Evolutionary conservation across 1,139 yeast genomes (phyloP).

Genomic region (Geotrichum histeridarum): DNA sequence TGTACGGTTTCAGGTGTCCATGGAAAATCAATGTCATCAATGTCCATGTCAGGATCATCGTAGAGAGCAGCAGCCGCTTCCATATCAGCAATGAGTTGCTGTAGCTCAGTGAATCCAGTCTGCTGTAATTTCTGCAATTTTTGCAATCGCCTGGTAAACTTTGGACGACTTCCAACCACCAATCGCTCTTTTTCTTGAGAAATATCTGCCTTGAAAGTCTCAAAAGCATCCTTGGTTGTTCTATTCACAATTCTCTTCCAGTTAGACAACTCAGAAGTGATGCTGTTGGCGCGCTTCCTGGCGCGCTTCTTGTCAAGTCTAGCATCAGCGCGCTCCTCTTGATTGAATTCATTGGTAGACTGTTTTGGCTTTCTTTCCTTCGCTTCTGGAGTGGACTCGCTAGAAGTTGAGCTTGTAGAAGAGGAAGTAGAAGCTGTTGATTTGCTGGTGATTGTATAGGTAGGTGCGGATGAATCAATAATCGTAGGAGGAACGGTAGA

Average conservation of each 20-base stretch:
- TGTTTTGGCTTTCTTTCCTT: background rate
- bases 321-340: slow-evolving; percentile 7
- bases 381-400: background rate
- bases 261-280: slow-evolving; percentile 17
- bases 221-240: slow-evolving; percentile 33
- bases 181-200: slow-evolving; percentile 30
- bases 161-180: slow-evolving; percentile 26
- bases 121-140: slow-evolving; percentile 25
- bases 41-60: slow-evolving; percentile 20
- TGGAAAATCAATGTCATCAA: slow-evolving; percentile 19
- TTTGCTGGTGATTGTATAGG: background rate
- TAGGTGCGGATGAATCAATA: background rate
- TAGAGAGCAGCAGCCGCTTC: slow-evolving; percentile 22
- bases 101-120: slow-evolving; percentile 14
- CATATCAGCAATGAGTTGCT: slow-evolving; percentile 21
- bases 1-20: slow-evolving; percentile 28
- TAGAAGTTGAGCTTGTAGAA: background rate
- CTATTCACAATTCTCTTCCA: slow-evolving; percentile 33
- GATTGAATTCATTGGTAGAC: slow-evolving; percentile 9
- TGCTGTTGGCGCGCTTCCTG: slow-evolving; percentile 13
- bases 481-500: background rate
- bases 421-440: slow-evolving; percentile 3
- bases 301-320: slow-evolving; percentile 15
- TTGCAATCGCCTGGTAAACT: slow-evolving; percentile 29
- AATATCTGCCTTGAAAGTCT: slow-evolving; percentile 32